Evolutionary conservation across 108 stramenopile genomes (phyloP).

Genomic region (Stephanodiscus minutulus): DNA sequence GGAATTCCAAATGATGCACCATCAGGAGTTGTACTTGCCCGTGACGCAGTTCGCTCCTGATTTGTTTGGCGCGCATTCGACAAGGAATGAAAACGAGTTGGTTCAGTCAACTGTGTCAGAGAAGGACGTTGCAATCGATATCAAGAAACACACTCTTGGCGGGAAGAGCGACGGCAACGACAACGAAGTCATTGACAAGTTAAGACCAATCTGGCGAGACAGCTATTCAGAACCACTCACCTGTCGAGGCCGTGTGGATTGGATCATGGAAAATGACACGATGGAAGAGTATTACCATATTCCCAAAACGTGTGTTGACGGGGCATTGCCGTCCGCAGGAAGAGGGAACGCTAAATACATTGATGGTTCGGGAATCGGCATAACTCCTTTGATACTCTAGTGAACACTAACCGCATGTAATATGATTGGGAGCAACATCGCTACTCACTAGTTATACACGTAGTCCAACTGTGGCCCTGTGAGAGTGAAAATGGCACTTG

Average conservation of each 20-base stretch:
- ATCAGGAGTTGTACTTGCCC: conserved; percentile 30
- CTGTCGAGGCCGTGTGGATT: conserved; percentile 40
- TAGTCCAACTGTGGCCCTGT: too few relatives aligned
- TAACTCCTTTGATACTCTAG: neutral
- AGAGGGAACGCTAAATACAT: neutral
- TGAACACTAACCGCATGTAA: neutral
- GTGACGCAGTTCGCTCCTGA: conserved; percentile 33
- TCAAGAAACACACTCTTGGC: conserved; percentile 8
- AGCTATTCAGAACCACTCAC: conserved; percentile 17
- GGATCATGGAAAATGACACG: conserved; percentile 33
- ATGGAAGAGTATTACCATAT: conserved; percentile 39
- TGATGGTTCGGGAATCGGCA: neutral
- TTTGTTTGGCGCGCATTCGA: conserved; percentile 30
- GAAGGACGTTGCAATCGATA: conserved; percentile 24
- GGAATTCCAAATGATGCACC: conserved; percentile 43
- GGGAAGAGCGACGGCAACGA: neutral
- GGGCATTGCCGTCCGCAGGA: neutral
- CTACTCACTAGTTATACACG: too few relatives aligned
- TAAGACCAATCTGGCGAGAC: neutral
- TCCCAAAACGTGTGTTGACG: conserved; percentile 33
- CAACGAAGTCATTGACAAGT: neutral
- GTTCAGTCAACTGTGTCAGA: conserved; percentile 6
- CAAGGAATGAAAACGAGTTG: neutral
- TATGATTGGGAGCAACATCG: neutral
- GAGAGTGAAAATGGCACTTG: too few relatives aligned